Conservation (phyloP, 2,329 filamentous ascomycete species). For the Fusarium pseudoanthophilum region DNA sequence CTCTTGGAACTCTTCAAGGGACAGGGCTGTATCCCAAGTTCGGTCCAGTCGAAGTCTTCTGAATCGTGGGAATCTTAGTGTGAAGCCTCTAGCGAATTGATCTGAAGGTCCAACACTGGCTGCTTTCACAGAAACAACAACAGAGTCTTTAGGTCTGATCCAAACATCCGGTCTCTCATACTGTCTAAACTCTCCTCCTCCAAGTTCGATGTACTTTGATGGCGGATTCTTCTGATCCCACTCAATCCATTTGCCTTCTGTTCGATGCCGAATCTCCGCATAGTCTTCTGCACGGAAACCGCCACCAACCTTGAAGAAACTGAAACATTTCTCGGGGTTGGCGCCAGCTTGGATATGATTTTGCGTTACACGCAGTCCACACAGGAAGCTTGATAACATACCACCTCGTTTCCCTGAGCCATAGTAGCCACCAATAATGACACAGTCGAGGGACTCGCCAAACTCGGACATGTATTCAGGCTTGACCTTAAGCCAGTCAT, state of each 20-base stretch:
- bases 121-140: slow-evolving; percentile 91
- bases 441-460: slow-evolving; percentile 89
- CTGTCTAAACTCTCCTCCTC: slow-evolving; percentile 75
- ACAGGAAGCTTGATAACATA: slow-evolving; percentile 86
- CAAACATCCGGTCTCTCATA: slow-evolving; percentile 87
- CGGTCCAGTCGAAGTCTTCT: slow-evolving; percentile 84
- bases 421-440: slow-evolving; percentile 92
- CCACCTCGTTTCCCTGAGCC: slow-evolving; percentile 89
- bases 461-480: slow-evolving; percentile 98
- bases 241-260: slow-evolving; percentile 89
- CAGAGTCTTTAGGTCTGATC: slow-evolving; percentile 88
- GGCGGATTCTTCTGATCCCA: slow-evolving; percentile 86
- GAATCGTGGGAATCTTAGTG: slow-evolving; percentile 91
- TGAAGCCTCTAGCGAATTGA: slow-evolving; percentile 79
- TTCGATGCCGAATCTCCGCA: slow-evolving; percentile 81
- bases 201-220: slow-evolving; percentile 81
- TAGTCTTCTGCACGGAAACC: slow-evolving; percentile 90
- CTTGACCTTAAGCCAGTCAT: slow-evolving; percentile 99
- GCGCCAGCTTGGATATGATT: slow-evolving; percentile 69
- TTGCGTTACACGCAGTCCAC: slow-evolving; percentile 81
- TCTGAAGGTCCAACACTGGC: slow-evolving; percentile 80
- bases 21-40: slow-evolving; percentile 82
- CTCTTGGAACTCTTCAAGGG: slow-evolving; percentile 79
- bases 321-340: slow-evolving; percentile 81
- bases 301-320: slow-evolving; percentile 99